Percentiles rank a stretch among this genome's conserved stretches.
These are phyloP conservation scores for Acorus calamus DNA, from an alignment of 106 monocot genomes.

Conservation along the genomic window DNA sequence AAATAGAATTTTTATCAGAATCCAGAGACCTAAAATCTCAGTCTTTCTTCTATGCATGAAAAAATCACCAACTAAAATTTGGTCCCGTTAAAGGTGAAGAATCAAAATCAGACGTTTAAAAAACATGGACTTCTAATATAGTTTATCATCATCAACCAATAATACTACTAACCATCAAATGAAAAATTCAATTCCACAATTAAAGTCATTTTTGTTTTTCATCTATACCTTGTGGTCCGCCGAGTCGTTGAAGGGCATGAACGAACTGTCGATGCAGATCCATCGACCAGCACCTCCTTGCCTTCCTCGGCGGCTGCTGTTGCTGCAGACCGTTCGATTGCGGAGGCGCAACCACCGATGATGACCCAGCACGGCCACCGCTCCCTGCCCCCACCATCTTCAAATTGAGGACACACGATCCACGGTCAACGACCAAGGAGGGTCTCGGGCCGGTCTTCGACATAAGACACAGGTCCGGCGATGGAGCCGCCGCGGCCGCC, in stretches of 20 bases:
- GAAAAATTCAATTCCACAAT: too few relatives aligned
- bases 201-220: too few relatives aligned
- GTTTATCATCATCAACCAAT: too few relatives aligned
- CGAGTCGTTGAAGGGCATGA: slow-evolving; percentile 64
- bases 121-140: too few relatives aligned
- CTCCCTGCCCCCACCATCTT: slow-evolving; percentile 2
- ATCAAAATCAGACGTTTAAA: background rate
- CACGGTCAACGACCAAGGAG: too few relatives aligned
- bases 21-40: too few relatives aligned
- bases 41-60: background rate
- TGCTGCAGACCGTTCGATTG: slow-evolving; percentile 12
- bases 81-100: background rate
- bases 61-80: background rate
- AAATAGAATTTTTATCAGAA: too few relatives aligned
- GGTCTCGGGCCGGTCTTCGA: background rate
- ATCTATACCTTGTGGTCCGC: slow-evolving; percentile 65
- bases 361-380: background rate
- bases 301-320: slow-evolving; percentile 50
- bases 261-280: slow-evolving; percentile 91
- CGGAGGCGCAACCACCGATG: background rate
- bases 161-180: too few relatives aligned
- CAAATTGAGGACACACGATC: too few relatives aligned
- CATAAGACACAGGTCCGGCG: slow-evolving; percentile 40
- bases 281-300: slow-evolving; percentile 89
- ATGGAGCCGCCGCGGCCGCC: background rate